These are phyloP conservation scores for Chlamydomonas schloesseri DNA, from an alignment of 139 green algal species.

Conservation along the genomic window DNA sequence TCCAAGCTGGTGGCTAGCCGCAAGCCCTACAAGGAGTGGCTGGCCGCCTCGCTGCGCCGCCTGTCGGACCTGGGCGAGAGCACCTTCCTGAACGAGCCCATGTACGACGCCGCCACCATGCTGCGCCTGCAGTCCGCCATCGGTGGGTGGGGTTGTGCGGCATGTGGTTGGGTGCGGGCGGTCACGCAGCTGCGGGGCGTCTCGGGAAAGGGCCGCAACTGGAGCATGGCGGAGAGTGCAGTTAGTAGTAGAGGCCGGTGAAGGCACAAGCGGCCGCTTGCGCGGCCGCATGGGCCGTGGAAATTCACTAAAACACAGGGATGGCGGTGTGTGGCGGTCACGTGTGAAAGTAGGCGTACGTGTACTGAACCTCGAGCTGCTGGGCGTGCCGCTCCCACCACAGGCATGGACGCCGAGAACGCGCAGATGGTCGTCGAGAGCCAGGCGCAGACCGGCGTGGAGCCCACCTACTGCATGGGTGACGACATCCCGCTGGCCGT, in stretches of 20 bases:
- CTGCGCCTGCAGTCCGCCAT: conserved; percentile 78
- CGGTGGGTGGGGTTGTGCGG: conserved; percentile 49
- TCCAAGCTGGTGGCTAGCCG: conserved; percentile 78
- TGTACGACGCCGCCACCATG: conserved; percentile 66
- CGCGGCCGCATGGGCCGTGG: no score
- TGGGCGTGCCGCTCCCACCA: neutral
- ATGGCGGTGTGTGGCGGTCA: no score
- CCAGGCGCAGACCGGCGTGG: conserved; percentile 91
- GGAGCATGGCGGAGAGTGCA: no score
- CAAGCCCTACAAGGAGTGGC: conserved; percentile 92
- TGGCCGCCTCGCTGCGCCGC: conserved; percentile 64
- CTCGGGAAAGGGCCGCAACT: no score
- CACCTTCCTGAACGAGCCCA: conserved; percentile 59
- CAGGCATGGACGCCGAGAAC: conserved; percentile 91
- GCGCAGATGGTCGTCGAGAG: conserved; percentile 96
- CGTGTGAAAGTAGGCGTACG: no score
- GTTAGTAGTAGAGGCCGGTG: no score
- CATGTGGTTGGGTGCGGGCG: conserved; percentile 39
- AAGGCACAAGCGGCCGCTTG: no score
- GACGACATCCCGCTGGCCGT: conserved; percentile 98
- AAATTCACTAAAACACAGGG: no score
- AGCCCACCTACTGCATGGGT: conserved; percentile 99
- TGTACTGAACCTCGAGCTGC: no score
- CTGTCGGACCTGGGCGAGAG: conserved; percentile 51
- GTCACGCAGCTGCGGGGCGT: no score